phyloP scores from a whole-genome alignment of 345 rosid species.

The Raphanus sativus region DNA sequence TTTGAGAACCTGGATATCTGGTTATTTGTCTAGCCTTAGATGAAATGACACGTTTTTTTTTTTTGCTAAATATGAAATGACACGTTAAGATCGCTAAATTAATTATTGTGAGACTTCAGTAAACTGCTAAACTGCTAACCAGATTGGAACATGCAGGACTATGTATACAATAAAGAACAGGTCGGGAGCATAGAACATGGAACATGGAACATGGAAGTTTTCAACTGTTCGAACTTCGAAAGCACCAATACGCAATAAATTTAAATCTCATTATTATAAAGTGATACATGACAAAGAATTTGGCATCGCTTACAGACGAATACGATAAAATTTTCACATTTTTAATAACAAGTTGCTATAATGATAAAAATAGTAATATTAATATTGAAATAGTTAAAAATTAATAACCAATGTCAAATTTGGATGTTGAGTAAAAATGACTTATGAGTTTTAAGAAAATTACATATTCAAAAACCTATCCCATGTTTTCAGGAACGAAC shows the following conservation, averaged over 20 bases:
- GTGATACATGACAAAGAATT: not conserved
- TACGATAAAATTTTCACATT: not conserved
- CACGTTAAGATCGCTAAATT: slow-evolving; percentile 13
- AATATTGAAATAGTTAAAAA: too few relatives aligned
- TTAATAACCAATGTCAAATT: not conserved
- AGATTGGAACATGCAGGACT: not conserved
- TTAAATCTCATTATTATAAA: not conserved
- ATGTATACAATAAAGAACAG: not conserved
- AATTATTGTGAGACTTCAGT: not conserved
- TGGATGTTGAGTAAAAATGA: not conserved
- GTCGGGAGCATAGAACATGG: not conserved
- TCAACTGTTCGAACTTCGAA: not conserved
- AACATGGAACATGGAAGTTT: not conserved
- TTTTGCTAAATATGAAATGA: too few relatives aligned
- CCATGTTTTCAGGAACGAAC: too few relatives aligned
- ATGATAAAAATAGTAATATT: too few relatives aligned
- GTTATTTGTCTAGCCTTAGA: not conserved
- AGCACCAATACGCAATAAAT: not conserved
- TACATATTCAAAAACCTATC: not conserved
- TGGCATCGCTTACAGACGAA: not conserved
- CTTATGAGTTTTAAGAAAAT: too few relatives aligned
- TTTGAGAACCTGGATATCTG: not conserved
- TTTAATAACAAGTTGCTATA: too few relatives aligned
- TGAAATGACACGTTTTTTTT: slow-evolving; percentile 23
- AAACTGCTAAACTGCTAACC: not conserved